Percentiles rank a stretch among this genome's conserved stretches.
Conservation (phyloP, 108 stramenopile genomes). For the Schizochytrium sp. region DNA sequence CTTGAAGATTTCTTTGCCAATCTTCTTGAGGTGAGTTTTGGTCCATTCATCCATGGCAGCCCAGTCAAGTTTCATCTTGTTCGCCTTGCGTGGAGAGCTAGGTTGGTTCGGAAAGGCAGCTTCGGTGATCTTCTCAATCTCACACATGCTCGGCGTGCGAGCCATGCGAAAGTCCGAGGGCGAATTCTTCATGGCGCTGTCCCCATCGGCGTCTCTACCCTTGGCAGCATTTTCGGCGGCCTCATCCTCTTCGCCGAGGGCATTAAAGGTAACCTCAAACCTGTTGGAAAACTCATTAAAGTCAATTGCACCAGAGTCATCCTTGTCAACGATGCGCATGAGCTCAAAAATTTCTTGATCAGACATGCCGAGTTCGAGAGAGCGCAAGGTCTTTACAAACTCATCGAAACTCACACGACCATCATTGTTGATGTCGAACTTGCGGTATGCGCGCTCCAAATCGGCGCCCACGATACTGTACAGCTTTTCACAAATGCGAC, state of each 20-base stretch:
- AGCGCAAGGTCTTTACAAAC: conserved; percentile 71
- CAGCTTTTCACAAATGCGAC: conserved; percentile 74
- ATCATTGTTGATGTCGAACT: conserved; percentile 73
- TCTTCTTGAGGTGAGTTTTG: conserved; percentile 59
- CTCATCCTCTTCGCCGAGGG: not conserved
- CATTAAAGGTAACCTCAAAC: conserved; percentile 73
- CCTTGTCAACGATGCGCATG: conserved; percentile 76
- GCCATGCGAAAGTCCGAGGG: not conserved
- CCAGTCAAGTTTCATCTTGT: conserved; percentile 64
- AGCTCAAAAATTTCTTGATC: conserved; percentile 72
- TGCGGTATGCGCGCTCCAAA: conserved; percentile 65
- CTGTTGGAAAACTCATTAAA: conserved; percentile 72
- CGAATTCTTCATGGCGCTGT: not conserved
- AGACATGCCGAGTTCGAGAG: conserved; percentile 72
- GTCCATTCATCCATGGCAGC: conserved; percentile 64
- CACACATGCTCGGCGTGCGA: not conserved
- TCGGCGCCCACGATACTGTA: conserved; percentile 69
- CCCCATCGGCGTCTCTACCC: not conserved
- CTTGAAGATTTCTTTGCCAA: conserved; percentile 54
- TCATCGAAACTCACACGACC: conserved; percentile 74
- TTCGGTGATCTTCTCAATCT: conserved; percentile 49
- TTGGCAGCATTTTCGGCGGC: not conserved
- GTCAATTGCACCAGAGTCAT: conserved; percentile 72
- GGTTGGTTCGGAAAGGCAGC: conserved; percentile 6
- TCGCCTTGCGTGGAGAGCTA: conserved; percentile 61